These are phyloP conservation scores for Eruca vesicaria DNA, from an alignment of 441 rosid genomes.

Conservation along the genomic window DNA sequence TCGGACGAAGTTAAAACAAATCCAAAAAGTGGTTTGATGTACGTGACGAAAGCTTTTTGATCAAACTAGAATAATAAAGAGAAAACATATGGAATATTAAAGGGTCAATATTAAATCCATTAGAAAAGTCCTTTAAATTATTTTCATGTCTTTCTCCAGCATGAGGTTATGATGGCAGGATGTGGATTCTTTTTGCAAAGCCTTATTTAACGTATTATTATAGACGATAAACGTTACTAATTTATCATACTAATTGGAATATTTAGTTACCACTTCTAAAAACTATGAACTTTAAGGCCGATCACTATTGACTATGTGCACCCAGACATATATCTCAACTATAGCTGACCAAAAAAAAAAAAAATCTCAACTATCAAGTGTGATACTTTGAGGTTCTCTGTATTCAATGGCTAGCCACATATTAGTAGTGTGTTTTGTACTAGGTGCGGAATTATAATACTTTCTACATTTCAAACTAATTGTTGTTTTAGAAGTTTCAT, in stretches of 20 bases:
- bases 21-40: constrained; percentile 4
- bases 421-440: background rate
- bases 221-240: background rate
- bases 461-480: background rate
- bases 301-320: background rate
- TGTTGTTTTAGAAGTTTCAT: background rate
- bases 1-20: background rate
- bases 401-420: background rate
- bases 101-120: background rate
- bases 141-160: constrained; percentile 9
- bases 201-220: background rate
- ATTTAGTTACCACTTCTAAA: background rate
- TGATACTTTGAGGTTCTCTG: background rate
- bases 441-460: background rate
- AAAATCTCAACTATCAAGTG: background rate
- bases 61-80: background rate
- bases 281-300: background rate
- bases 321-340: background rate
- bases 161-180: constrained; percentile 31
- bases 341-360: no score
- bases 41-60: constrained; percentile 3
- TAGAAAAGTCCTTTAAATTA: background rate
- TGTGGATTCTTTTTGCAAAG: constrained; percentile 20
- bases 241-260: background rate
- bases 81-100: background rate